phyloP scores from a whole-genome alignment of 768 basidiomycete species.

The Serendipita indica region DNA sequence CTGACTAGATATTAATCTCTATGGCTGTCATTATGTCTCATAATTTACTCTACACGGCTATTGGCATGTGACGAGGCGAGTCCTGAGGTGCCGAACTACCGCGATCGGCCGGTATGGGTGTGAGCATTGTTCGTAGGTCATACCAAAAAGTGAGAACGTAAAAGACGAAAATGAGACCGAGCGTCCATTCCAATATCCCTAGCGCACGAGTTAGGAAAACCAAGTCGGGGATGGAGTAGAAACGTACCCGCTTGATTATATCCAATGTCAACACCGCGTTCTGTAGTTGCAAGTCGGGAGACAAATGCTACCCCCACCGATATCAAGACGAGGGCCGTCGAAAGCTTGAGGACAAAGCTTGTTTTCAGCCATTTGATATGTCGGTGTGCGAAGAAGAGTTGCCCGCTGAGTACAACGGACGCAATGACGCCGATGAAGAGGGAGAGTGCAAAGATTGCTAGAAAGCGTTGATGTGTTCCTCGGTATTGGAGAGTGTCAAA shows the following conservation, averaged over 20 bases:
- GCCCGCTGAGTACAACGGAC: neutral
- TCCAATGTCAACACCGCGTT: conserved; percentile 26
- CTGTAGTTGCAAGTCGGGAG: neutral
- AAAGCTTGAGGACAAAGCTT: neutral
- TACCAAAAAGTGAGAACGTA: conserved; percentile 59
- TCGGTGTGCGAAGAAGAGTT: neutral
- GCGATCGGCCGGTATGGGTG: neutral
- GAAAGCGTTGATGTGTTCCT: conserved; percentile 40
- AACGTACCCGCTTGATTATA: conserved; percentile 29
- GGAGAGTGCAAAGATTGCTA: conserved; percentile 47
- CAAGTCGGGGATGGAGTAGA: neutral
- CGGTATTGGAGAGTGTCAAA: conserved; percentile 49
- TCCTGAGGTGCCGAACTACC: neutral
- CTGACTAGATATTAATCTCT: too few relatives aligned
- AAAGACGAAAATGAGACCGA: conserved; percentile 56
- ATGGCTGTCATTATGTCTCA: too few relatives aligned
- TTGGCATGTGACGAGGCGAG: neutral
- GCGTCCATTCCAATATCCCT: conserved; percentile 61
- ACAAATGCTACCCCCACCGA: neutral
- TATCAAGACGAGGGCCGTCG: neutral
- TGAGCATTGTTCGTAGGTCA: conserved; percentile 45
- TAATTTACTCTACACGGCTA: neutral
- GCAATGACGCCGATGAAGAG: neutral
- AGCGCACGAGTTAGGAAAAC: neutral
- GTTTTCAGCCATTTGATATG: neutral